Evolutionary conservation across 208 protist genomes (phyloP).

Genomic region (Leishmania lainsoni): DNA sequence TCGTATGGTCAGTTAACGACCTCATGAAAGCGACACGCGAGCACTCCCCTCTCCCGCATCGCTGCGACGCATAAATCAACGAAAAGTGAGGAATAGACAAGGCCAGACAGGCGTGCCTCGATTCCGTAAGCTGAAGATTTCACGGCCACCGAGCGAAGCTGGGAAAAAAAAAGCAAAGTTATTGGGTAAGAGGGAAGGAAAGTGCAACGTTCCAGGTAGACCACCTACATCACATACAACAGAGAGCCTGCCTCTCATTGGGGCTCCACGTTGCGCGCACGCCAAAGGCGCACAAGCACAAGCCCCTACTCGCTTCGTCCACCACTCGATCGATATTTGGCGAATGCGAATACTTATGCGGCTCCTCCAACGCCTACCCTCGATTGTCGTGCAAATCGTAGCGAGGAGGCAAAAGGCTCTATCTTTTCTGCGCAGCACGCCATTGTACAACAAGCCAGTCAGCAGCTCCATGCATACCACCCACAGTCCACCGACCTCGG

Average conservation of each 20-base stretch:
- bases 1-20: background rate
- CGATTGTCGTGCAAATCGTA: background rate
- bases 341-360: background rate
- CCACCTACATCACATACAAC: background rate
- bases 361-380: background rate
- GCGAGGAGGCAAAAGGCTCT: background rate
- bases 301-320: background rate
- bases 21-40: background rate
- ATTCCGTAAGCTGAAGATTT: background rate
- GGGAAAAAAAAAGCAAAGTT: constrained; percentile 3
- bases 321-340: background rate
- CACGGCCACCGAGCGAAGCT: background rate
- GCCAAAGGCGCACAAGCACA: background rate
- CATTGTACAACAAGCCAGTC: too few species aligned
- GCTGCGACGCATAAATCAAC: background rate
- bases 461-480: too few species aligned
- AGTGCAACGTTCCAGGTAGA: background rate
- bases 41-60: background rate
- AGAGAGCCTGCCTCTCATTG: background rate
- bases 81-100: background rate
- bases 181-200: background rate
- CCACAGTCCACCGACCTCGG: too few species aligned
- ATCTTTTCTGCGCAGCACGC: background rate
- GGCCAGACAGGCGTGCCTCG: background rate
- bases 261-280: background rate